Evolutionary conservation across 352 stramenopile genomes (phyloP).

Genomic region (Elongisporangium undulatum): DNA sequence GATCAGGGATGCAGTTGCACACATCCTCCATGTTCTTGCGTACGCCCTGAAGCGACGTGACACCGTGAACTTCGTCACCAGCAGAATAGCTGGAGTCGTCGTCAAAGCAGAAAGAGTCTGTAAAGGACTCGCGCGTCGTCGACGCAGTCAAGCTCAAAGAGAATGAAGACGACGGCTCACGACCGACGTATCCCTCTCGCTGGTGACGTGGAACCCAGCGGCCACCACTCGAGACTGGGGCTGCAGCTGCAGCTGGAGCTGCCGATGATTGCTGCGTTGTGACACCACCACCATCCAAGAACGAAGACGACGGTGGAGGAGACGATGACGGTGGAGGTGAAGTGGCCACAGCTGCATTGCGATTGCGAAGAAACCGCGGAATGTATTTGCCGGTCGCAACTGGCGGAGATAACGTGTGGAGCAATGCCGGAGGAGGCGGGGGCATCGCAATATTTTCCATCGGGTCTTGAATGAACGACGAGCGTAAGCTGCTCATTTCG

Average conservation of each 20-base stretch:
- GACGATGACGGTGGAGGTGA: slow-evolving; percentile 29
- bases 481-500: background rate
- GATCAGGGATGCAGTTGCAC: slow-evolving; percentile 72
- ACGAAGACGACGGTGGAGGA: slow-evolving; percentile 29
- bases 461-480: background rate
- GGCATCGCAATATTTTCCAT: background rate
- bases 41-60: slow-evolving; percentile 78
- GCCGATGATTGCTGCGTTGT: background rate
- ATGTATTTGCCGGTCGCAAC: slow-evolving; percentile 64
- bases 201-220: slow-evolving; percentile 55
- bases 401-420: slow-evolving; percentile 53
- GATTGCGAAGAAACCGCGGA: slow-evolving; percentile 68
- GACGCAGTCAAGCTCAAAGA: slow-evolving; percentile 15
- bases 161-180: slow-evolving; percentile 41
- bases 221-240: slow-evolving; percentile 25
- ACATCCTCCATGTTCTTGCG: slow-evolving; percentile 78
- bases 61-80: slow-evolving; percentile 63
- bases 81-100: slow-evolving; percentile 67
- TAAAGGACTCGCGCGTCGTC: slow-evolving; percentile 37
- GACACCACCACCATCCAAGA: slow-evolving; percentile 11
- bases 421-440: slow-evolving; percentile 22
- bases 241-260: background rate
- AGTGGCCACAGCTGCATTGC: slow-evolving; percentile 35
- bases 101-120: slow-evolving; percentile 52
- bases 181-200: slow-evolving; percentile 44